Conservation (phyloP, 805 yeast genomes). For the Wilhelminamyces savonicus region DNA sequence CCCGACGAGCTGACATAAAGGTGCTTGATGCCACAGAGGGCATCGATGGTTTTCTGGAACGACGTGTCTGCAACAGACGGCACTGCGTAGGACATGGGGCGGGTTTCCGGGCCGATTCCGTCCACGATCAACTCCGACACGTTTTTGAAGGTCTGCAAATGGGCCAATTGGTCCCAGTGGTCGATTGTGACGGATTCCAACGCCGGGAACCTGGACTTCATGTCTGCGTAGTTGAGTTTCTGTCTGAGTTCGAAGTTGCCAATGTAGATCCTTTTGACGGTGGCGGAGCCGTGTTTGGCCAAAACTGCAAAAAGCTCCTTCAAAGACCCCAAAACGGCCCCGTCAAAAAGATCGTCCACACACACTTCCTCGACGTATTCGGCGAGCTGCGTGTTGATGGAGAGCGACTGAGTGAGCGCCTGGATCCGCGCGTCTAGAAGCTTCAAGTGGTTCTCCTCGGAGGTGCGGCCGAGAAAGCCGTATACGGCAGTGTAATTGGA, state of each 20-base stretch:
- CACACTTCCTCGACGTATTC: slow-evolving; percentile 25
- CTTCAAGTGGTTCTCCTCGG: slow-evolving; percentile 13
- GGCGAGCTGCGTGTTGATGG: slow-evolving; percentile 27
- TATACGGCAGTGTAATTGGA: slow-evolving; percentile 16
- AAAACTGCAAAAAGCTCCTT: slow-evolving; percentile 1
- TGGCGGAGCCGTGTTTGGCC: slow-evolving; percentile 3
- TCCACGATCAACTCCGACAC: not conserved
- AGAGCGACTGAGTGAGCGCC: slow-evolving; percentile 31
- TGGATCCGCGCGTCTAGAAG: slow-evolving; percentile 32
- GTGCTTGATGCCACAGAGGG: too few relatives aligned
- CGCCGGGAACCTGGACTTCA: slow-evolving; percentile 1
- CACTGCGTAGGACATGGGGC: too few relatives aligned
- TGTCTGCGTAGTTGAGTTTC: slow-evolving; percentile 2
- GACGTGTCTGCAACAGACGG: too few relatives aligned
- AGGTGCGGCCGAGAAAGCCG: slow-evolving; percentile 13
- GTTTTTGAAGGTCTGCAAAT: not conserved
- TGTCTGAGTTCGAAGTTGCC: slow-evolving; percentile 9
- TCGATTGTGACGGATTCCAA: slow-evolving; percentile 16
- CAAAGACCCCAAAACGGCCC: not conserved
- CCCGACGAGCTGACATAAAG: too few relatives aligned
- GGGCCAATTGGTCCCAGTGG: slow-evolving; percentile 4
- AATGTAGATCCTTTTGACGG: slow-evolving; percentile 12
- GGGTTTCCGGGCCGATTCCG: too few relatives aligned
- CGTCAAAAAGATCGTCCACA: slow-evolving; percentile 16
- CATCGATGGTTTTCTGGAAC: not conserved